These are phyloP conservation scores for Fagopyrum homotropicum DNA, from an alignment of 148 eudicot genomes.

Conservation along the genomic window DNA sequence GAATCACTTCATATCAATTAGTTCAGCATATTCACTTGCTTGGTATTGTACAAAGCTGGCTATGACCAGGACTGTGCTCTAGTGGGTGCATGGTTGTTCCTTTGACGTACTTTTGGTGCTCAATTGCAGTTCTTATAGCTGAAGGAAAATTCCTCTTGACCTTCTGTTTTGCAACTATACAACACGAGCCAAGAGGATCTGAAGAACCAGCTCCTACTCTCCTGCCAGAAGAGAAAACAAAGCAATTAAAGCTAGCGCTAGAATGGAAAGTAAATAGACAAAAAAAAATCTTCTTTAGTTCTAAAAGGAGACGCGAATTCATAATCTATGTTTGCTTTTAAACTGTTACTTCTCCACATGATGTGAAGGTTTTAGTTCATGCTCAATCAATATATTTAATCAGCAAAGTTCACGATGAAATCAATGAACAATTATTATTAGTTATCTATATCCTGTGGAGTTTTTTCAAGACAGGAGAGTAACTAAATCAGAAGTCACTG, in stretches of 20 bases:
- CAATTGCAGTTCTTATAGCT: conserved; percentile 43
- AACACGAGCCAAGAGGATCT: conserved; percentile 60
- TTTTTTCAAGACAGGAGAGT: no score
- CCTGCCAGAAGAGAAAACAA: conserved; percentile 30
- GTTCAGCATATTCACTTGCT: conserved; percentile 17
- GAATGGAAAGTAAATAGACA: background rate
- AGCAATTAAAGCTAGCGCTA: background rate
- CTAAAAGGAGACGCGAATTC: no score
- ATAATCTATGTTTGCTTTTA: no score
- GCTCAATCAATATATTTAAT: no score
- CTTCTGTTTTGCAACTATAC: conserved; percentile 49
- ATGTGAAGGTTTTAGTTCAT: no score
- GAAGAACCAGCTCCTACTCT: conserved; percentile 77
- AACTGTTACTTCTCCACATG: no score
- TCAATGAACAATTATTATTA: background rate
- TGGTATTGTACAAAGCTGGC: conserved; percentile 68
- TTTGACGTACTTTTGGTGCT: conserved; percentile 63
- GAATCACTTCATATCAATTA: no score
- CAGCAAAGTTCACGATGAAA: background rate
- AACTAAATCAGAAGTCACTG: no score
- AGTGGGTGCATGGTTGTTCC: conserved; percentile 77
- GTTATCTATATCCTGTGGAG: no score
- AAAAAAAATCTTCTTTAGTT: no score
- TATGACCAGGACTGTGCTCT: no score
- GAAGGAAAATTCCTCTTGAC: conserved; percentile 21